Conservation (phyloP, 192 early-diverging fungal species). For the Gamsiella multidivaricata region DNA sequence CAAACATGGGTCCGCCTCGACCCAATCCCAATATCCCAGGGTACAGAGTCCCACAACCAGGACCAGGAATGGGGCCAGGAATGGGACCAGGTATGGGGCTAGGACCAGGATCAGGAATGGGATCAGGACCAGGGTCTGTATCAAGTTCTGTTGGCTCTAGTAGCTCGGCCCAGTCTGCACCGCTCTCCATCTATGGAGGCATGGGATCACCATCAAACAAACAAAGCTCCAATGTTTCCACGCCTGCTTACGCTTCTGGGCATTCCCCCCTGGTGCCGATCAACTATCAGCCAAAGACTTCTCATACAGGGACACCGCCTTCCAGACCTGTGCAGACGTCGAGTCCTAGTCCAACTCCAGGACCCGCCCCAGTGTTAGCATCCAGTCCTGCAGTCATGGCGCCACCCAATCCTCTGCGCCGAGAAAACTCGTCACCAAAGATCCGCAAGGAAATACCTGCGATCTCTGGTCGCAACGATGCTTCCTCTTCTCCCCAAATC, state of each 20-base stretch:
- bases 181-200: conserved; percentile 32
- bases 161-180: neutral
- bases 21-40: conserved; percentile 15
- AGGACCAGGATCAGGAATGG: conserved; percentile 11
- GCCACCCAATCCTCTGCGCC: conserved; percentile 19
- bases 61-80: conserved; percentile 16
- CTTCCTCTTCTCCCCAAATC: conserved; percentile 24
- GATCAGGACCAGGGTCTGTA: conserved; percentile 18
- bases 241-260: neutral
- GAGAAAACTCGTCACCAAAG: conserved; percentile 37
- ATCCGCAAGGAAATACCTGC: conserved; percentile 25
- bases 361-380: neutral
- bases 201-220: conserved; percentile 15
- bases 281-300: conserved; percentile 29
- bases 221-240: neutral
- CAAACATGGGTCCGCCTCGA: conserved; percentile 27
- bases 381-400: neutral
- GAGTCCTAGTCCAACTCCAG: conserved; percentile 2
- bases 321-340: conserved; percentile 11
- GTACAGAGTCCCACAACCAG: conserved; percentile 21
- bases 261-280: conserved; percentile 16
- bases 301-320: conserved; percentile 4
- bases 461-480: neutral
- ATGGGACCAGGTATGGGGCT: conserved; percentile 20
- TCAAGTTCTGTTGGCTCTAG: conserved; percentile 2